These are phyloP conservation scores for Digitaria exilis DNA, from an alignment of 202 grass and related monocot species.

Conservation along the genomic window DNA sequence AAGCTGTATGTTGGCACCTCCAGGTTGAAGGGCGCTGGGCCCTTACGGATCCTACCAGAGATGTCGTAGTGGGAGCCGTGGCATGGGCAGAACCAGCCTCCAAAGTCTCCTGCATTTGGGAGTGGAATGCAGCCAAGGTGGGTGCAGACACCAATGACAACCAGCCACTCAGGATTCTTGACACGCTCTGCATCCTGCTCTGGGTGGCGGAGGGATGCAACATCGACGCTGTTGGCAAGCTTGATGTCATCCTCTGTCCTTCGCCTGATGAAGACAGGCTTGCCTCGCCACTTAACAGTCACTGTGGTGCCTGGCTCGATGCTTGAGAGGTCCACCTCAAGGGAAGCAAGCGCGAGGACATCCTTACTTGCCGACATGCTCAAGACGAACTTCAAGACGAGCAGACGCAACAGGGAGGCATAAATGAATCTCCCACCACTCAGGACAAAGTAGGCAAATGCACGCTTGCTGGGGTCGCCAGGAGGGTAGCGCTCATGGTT, in stretches of 20 bases:
- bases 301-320: conserved; percentile 86
- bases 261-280: conserved; percentile 90
- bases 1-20: conserved; percentile 88
- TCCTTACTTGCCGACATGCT: conserved; percentile 96
- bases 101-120: conserved; percentile 81
- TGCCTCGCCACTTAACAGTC: conserved; percentile 94
- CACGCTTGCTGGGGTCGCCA: conserved; percentile 82
- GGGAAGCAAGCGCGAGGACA: conserved; percentile 73
- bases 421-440: conserved; percentile 89
- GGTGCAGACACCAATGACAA: conserved; percentile 87
- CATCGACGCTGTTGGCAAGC: conserved; percentile 72
- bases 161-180: conserved; percentile 89
- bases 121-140: conserved; percentile 93
- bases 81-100: conserved; percentile 94
- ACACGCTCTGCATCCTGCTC: conserved; percentile 78
- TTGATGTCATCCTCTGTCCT: conserved; percentile 87
- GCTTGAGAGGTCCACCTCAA: conserved; percentile 85
- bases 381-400: conserved; percentile 82
- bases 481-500: conserved; percentile 80
- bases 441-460: conserved; percentile 93
- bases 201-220: conserved; percentile 73
- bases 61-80: conserved; percentile 91
- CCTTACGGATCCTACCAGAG: conserved; percentile 84
- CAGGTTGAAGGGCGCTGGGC: conserved; percentile 83
- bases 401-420: conserved; percentile 74